Evolutionary conservation across 768 basidiomycete genomes (phyloP).

Genomic region (Suillus decipiens): DNA sequence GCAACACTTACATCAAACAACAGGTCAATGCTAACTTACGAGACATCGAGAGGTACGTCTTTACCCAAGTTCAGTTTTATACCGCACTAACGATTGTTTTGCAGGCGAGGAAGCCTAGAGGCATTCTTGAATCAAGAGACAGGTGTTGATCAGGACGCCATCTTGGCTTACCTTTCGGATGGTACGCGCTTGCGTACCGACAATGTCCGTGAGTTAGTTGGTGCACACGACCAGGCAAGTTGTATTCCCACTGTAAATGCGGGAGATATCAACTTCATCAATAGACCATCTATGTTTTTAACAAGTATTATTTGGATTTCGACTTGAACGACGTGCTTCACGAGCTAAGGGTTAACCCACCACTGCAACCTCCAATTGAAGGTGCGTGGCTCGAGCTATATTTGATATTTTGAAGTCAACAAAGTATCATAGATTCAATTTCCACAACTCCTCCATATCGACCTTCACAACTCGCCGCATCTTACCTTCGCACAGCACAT

Average conservation of each 20-base stretch:
- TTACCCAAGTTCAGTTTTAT: slow-evolving; percentile 8
- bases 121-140: slow-evolving; percentile 70
- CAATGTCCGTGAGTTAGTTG: slow-evolving; percentile 76
- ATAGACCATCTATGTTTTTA: slow-evolving; percentile 80
- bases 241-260: background rate
- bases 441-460: slow-evolving; percentile 73
- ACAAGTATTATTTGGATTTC: slow-evolving; percentile 75
- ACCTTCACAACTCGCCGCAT: slow-evolving; percentile 63
- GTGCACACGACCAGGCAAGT: slow-evolving; percentile 72
- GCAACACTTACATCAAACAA: slow-evolving; percentile 2
- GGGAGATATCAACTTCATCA: slow-evolving; percentile 17
- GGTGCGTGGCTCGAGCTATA: slow-evolving; percentile 41
- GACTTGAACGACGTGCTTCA: slow-evolving; percentile 65
- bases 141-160: slow-evolving; percentile 66
- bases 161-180: slow-evolving; percentile 79
- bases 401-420: slow-evolving; percentile 6
- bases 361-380: slow-evolving; percentile 70
- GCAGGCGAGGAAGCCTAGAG: slow-evolving; percentile 69
- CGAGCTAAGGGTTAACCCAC: slow-evolving; percentile 61
- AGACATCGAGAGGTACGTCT: slow-evolving; percentile 71
- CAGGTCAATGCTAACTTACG: slow-evolving; percentile 65
- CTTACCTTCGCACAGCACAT: slow-evolving; percentile 65
- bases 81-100: slow-evolving; percentile 6
- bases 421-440: slow-evolving; percentile 47
- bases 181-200: slow-evolving; percentile 69